Evolutionary conservation across 164 flowering plant species (phyloP).

Genomic region (Nelumbo lutea): DNA sequence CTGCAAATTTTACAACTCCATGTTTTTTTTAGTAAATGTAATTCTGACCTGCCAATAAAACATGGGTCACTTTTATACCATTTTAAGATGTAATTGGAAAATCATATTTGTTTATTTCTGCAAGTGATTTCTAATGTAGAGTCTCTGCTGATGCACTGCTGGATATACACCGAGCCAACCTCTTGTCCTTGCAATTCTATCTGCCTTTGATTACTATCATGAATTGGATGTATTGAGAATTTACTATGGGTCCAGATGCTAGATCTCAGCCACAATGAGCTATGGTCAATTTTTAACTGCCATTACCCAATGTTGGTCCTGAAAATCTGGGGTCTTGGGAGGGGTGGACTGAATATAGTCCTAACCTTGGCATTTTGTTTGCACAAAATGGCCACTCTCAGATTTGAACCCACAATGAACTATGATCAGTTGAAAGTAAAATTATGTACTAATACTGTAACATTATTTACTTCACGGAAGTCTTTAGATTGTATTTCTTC

Average conservation of each 20-base stretch:
- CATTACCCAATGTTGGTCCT: too few species aligned
- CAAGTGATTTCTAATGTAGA: constrained; percentile 56
- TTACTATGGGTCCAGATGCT: constrained; percentile 85
- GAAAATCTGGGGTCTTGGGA: too few species aligned
- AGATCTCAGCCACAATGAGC: constrained; percentile 86
- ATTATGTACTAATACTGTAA: background rate
- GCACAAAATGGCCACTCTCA: too few species aligned
- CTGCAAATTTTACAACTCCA: background rate
- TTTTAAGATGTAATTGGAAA: background rate
- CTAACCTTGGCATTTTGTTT: too few species aligned
- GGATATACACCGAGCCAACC: constrained; percentile 27
- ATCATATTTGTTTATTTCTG: constrained; percentile 15
- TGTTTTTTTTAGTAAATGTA: background rate
- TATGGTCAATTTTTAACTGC: constrained; percentile 13
- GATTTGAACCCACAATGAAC: constrained; percentile 44
- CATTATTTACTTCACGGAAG: background rate
- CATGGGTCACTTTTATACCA: background rate
- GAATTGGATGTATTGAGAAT: constrained; percentile 57
- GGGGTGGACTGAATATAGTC: too few species aligned
- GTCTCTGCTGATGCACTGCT: constrained; percentile 48
- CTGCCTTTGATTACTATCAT: constrained; percentile 61
- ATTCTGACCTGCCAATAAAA: background rate
- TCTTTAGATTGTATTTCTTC: too few species aligned
- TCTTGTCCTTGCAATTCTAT: constrained; percentile 11
- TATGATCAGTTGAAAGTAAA: constrained; percentile 76